A percentile compares a stretch with the other conserved stretches of the same genome.
Evolutionary conservation across 192 early-diverging fungal species (phyloP).

Genomic region (Gigaspora rosea): DNA sequence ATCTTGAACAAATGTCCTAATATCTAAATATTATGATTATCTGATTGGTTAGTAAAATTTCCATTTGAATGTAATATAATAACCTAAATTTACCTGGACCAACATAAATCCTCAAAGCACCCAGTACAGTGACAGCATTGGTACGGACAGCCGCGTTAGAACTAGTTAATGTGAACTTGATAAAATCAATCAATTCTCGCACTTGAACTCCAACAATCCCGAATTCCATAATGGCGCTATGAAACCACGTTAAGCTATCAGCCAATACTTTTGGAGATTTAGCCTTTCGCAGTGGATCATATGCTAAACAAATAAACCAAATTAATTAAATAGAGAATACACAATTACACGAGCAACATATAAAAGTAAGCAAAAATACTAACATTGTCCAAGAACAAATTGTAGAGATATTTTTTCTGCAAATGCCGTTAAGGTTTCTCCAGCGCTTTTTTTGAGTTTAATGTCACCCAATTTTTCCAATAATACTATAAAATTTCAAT

Average conservation of each 20-base stretch:
- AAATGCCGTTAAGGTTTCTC: slow-evolving; percentile 76
- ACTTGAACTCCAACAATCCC: slow-evolving; percentile 79
- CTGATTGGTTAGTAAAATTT: too few relatives aligned
- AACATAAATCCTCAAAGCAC: slow-evolving; percentile 76
- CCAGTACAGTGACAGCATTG: slow-evolving; percentile 79
- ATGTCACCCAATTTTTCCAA: slow-evolving; percentile 95
- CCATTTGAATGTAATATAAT: background rate
- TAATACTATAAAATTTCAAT: slow-evolving; percentile 49
- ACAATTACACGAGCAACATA: background rate
- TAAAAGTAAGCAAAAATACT: background rate
- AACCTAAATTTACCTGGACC: slow-evolving; percentile 62
- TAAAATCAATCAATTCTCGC: slow-evolving; percentile 78
- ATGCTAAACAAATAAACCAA: slow-evolving; percentile 41
- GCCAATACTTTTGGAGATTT: slow-evolving; percentile 92
- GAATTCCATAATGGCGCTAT: slow-evolving; percentile 85
- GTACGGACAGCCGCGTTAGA: slow-evolving; percentile 81
- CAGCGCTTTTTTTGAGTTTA: slow-evolving; percentile 86
- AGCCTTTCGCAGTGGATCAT: slow-evolving; percentile 72
- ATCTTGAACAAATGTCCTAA: slow-evolving; percentile 86
- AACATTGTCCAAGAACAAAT: slow-evolving; percentile 75
- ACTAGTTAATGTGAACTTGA: slow-evolving; percentile 81
- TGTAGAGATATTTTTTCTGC: slow-evolving; percentile 76
- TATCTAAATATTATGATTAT: slow-evolving; percentile 45
- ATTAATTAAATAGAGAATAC: background rate
- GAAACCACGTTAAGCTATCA: slow-evolving; percentile 86